Evolutionary conservation across 23 red algal genomes (phyloP).

Genomic region (Gracilariopsis chorda): DNA sequence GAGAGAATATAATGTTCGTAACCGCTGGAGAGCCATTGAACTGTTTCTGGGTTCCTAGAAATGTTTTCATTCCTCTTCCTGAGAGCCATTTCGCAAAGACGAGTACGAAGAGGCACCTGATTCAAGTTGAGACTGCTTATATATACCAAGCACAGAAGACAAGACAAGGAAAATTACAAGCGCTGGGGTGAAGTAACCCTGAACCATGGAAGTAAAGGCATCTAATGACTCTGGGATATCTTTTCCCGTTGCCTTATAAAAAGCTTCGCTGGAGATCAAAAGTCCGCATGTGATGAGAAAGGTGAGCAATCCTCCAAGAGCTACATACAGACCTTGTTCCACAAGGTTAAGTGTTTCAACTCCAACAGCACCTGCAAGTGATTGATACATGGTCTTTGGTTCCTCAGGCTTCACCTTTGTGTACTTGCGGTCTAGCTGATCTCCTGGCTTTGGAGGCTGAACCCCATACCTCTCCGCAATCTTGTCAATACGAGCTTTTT

Average conservation of each 20-base stretch:
- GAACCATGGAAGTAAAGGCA: neutral
- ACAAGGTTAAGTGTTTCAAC: neutral
- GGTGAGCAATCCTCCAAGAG: constrained; percentile 24
- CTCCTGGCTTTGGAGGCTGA: constrained; percentile 15
- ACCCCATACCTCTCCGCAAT: constrained; percentile 45
- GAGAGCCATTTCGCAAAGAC: neutral
- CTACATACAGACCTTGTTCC: constrained; percentile 17
- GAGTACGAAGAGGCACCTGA: constrained; percentile 48
- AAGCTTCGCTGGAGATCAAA: constrained; percentile 35
- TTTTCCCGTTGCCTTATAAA: constrained; percentile 46
- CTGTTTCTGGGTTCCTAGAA: too few species aligned
- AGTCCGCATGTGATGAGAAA: constrained; percentile 21
- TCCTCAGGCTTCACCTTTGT: neutral
- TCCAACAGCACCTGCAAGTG: constrained; percentile 24
- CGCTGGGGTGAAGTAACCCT: constrained; percentile 30
- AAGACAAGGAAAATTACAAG: constrained; percentile 22
- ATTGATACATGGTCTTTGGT: constrained; percentile 38
- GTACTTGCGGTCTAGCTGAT: constrained; percentile 41
- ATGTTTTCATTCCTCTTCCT: constrained; percentile 20
- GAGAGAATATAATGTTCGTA: too few species aligned
- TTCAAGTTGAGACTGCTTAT: constrained; percentile 60
- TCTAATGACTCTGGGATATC: constrained; percentile 40
- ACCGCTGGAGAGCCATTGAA: too few species aligned
- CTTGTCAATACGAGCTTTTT: constrained; percentile 2
- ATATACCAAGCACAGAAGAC: constrained; percentile 52